A percentile compares a stretch with the other conserved stretches of the same genome.
Conservation (phyloP, 352 stramenopile genomes). For the Pythium grandisporangium region DNA sequence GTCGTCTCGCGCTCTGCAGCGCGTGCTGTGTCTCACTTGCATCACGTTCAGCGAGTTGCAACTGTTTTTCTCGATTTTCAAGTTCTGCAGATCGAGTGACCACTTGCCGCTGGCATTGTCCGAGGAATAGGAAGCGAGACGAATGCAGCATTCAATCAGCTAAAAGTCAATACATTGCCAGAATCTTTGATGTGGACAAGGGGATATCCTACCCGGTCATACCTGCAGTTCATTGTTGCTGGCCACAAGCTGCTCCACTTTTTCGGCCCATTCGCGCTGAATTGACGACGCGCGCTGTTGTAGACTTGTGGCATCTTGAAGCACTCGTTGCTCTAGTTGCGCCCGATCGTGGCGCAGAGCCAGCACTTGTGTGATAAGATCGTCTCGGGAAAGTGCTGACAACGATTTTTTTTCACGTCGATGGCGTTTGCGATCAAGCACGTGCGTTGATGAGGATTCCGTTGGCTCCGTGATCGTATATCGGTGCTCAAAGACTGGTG, state of each 20-base stretch:
- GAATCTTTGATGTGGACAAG: no score
- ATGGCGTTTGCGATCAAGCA: neutral
- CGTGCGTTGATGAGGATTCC: no score
- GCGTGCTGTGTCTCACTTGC: slow-evolving; percentile 21
- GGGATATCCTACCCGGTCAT: no score
- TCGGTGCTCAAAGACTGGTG: slow-evolving; percentile 1
- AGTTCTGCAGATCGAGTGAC: slow-evolving; percentile 10
- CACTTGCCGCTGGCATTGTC: slow-evolving; percentile 4
- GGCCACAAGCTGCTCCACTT: slow-evolving; percentile 23
- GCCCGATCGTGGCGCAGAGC: slow-evolving; percentile 29
- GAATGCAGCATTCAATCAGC: no score
- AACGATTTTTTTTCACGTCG: slow-evolving; percentile 12
- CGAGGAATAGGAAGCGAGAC: no score
- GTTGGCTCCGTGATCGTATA: neutral
- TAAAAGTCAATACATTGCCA: no score
- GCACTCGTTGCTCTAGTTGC: slow-evolving; percentile 23
- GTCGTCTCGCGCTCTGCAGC: slow-evolving; percentile 27
- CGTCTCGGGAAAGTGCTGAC: slow-evolving; percentile 21
- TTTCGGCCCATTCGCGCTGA: slow-evolving; percentile 32
- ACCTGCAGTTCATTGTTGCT: slow-evolving; percentile 36
- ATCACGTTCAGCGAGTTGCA: slow-evolving; percentile 15
- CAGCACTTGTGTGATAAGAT: slow-evolving; percentile 32
- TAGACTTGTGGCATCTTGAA: slow-evolving; percentile 33
- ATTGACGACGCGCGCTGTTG: slow-evolving; percentile 23
- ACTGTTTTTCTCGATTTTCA: no score